Evolutionary conservation across 2,329 filamentous ascomycete genomes (phyloP).

Genomic region (Phialophora macrospora): DNA sequence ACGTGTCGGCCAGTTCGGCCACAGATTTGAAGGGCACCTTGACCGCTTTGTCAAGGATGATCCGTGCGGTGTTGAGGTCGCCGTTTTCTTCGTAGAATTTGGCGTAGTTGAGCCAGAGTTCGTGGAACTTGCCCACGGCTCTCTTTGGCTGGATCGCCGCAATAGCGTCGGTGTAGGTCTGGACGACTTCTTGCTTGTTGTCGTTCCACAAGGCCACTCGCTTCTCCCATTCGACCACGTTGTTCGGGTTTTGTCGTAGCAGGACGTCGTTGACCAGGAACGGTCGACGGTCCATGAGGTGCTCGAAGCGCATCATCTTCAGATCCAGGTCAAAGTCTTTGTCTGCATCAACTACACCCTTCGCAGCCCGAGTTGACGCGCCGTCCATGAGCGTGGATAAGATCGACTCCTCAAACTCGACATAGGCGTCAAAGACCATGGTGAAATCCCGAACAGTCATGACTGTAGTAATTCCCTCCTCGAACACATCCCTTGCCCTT

Average conservation of each 20-base stretch:
- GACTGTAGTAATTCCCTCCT: conserved; percentile 94
- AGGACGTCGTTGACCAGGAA: conserved; percentile 97
- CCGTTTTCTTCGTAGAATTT: conserved; percentile 93
- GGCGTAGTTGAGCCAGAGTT: conserved; percentile 94
- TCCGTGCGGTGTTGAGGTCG: conserved; percentile 79
- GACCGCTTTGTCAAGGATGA: conserved; percentile 97
- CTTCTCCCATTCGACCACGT: conserved; percentile 96
- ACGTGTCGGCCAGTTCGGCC: conserved; percentile 95
- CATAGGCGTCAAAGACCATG: conserved; percentile 92
- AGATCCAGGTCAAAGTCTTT: conserved; percentile 95
- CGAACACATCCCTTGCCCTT: conserved; percentile 87
- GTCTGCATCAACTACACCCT: conserved; percentile 76
- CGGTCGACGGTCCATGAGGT: conserved; percentile 93
- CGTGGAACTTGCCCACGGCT: conserved; percentile 88
- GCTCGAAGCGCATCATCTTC: conserved; percentile 96
- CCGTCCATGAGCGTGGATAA: conserved; percentile 90
- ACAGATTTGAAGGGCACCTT: conserved; percentile 98
- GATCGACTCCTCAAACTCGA: conserved; percentile 95
- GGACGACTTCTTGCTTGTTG: conserved; percentile 87
- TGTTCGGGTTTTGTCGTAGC: conserved; percentile 93
- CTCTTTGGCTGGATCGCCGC: conserved; percentile 92
- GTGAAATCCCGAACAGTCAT: conserved; percentile 99
- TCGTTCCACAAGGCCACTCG: conserved; percentile 93
- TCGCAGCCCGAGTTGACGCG: conserved; percentile 77
- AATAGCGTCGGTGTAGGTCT: conserved; percentile 94